Evolutionary conservation across 345 rosid genomes (phyloP).

Genomic region (Acer yangbiense): DNA sequence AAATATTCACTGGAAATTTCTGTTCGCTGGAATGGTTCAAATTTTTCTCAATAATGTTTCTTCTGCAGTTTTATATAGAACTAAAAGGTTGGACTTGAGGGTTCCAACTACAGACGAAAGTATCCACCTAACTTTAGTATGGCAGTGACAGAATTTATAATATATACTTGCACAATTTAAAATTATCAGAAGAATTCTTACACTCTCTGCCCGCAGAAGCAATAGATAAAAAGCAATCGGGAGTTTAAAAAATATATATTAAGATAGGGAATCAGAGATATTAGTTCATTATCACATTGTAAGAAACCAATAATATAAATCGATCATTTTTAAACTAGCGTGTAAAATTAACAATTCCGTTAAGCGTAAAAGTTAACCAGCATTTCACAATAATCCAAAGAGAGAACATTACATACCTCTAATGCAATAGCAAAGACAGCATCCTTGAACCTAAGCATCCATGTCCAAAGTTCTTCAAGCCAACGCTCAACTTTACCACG

Average conservation of each 20-base stretch:
- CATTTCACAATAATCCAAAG: background rate
- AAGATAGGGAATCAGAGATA: background rate
- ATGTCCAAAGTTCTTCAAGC: conserved; percentile 82
- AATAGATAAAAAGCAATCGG: background rate
- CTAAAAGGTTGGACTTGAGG: background rate
- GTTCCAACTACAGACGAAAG: background rate
- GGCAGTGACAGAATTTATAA: background rate
- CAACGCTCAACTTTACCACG: conserved; percentile 72
- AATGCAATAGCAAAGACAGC: conserved; percentile 55
- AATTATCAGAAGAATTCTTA: background rate
- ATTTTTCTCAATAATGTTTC: background rate
- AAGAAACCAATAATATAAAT: background rate
- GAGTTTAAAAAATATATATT: background rate
- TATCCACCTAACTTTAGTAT: background rate
- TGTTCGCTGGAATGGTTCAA: background rate
- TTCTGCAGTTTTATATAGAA: background rate
- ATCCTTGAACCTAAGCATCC: conserved; percentile 86
- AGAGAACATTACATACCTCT: conserved; percentile 49
- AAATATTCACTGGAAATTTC: conserved; percentile 4
- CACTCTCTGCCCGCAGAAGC: background rate
- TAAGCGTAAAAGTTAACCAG: background rate
- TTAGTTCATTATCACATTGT: background rate
- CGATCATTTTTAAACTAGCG: background rate
- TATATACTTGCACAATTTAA: background rate
- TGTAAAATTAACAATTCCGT: background rate